Base-by-base conservation (phyloP, 352 stramenopile species). In the Globisporangium echinulatum region DNA sequence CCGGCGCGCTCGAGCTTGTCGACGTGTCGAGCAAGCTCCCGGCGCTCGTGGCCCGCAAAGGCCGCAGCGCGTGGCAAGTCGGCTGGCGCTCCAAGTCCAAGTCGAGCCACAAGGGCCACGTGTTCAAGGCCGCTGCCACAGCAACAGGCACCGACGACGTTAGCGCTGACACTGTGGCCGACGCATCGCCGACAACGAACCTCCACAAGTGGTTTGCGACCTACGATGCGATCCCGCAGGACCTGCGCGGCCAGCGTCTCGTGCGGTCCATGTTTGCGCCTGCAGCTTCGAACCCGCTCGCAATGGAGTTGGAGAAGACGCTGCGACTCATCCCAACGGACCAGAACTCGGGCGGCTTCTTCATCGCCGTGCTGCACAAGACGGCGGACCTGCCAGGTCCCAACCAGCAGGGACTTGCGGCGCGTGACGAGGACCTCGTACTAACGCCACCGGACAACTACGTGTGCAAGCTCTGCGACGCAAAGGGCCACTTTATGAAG, bases 261-360 rank as follows among this genome's bases (percentile, higher is more conserved):
- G 66, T 81, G 9, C 73, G 78, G 49, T 88, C 85, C 19, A 96
- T 97, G 78, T 98, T 97, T 61, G 74, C 93, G 1, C 77, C 88
- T 0, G 51, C 73, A 8, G 69, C 80, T 53, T 52, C 55, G 7
- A 59, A 54, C 49, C 36, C 36, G 47, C 63, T 69, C 7, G 58
- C 63, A 2, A 8, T 73, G 14, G 61, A 92, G 40, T 69, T 99
- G 17, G 68, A 96, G 56, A 83, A 90, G 56, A 98, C 96, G 49
- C 75, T 97, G 66, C 88, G 97, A 10, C 77, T 99, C 25, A 83
- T 99, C 48, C 97, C 97, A 1, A 98, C 98, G 42, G 96, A 99
- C 68, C 88, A 99, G 61, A 96, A 99, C 70, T 98, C 96, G 5
- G 97, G 97, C 43, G 97, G 97, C 5, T 99, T 99, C 70, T 99